A percentile compares a stretch with the other conserved stretches of the same genome.
Conservation (phyloP, 139 green algal genomes). For the Monoraphidium neglectum region DNA sequence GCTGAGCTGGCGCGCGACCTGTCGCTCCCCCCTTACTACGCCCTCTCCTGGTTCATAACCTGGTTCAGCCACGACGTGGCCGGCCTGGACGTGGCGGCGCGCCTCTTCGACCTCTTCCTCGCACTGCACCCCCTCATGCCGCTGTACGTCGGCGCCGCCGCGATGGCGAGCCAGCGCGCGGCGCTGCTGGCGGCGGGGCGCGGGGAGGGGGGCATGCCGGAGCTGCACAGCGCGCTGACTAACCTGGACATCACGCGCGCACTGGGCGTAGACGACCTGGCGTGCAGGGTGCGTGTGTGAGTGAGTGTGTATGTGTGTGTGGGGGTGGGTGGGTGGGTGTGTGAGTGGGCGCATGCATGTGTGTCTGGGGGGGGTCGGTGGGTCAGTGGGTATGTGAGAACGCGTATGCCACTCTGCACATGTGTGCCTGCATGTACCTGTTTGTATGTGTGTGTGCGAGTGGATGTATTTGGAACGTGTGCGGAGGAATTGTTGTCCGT, state of each 20-base stretch:
- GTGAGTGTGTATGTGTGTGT: background rate
- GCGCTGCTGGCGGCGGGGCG: conserved; percentile 47
- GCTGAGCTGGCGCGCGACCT: conserved; percentile 20
- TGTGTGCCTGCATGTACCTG: background rate
- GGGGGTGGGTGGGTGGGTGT: background rate
- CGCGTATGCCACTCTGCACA: too few species aligned
- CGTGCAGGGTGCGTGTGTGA: conserved; percentile 28
- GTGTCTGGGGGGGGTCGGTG: background rate
- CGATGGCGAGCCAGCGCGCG: conserved; percentile 51
- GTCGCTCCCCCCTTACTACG: conserved; percentile 69
- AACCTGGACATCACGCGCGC: conserved; percentile 54
- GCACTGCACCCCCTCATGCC: conserved; percentile 87
- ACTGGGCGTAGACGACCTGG: conserved; percentile 51
- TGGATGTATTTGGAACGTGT: background rate
- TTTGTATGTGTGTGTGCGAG: background rate
- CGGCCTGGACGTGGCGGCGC: conserved; percentile 47
- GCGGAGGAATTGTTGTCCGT: too few species aligned
- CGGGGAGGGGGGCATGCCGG: conserved; percentile 49
- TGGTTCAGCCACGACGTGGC: conserved; percentile 88
- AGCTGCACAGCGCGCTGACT: conserved; percentile 63
- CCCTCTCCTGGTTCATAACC: conserved; percentile 78
- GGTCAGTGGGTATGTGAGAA: background rate
- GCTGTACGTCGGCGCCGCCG: conserved; percentile 82
- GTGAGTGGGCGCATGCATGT: background rate
- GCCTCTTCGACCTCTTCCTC: conserved; percentile 92